A percentile compares a stretch with the other conserved stretches of the same genome.
These are phyloP conservation scores for Aspergillus spinulosporus DNA, from an alignment of 2,329 filamentous ascomycete species.

Conservation along the genomic window DNA sequence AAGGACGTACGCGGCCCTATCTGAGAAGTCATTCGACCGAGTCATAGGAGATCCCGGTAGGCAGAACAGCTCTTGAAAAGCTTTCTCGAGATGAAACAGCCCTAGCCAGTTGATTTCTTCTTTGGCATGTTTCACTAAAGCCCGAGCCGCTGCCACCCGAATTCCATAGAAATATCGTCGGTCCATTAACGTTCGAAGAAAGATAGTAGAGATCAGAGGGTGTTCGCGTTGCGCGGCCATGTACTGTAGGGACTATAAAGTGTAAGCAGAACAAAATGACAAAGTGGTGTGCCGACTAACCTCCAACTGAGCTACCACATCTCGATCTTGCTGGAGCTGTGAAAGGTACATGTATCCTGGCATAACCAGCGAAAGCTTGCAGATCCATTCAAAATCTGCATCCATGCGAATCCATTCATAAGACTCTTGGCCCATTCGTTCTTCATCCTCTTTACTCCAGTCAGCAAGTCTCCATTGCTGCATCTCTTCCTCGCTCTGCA, in stretches of 20 bases:
- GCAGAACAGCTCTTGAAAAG: constrained; percentile 87
- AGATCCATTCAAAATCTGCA: constrained; percentile 97
- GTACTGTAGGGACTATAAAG: constrained; percentile 66
- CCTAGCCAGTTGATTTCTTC: constrained; percentile 74
- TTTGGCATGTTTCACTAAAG: constrained; percentile 73
- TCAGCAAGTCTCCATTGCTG: constrained; percentile 81
- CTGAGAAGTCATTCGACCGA: constrained; percentile 84
- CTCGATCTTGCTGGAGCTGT: constrained; percentile 93
- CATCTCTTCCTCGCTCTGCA: constrained; percentile 79
- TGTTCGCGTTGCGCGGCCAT: constrained; percentile 68
- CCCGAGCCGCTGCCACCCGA: constrained; percentile 77
- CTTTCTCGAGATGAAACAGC: constrained; percentile 77
- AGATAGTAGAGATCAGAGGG: constrained; percentile 81
- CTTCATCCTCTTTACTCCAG: constrained; percentile 88
- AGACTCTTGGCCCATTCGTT: constrained; percentile 89
- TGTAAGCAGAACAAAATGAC: not conserved
- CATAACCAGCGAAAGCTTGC: constrained; percentile 77
- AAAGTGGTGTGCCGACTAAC: constrained; percentile 32
- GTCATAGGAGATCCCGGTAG: constrained; percentile 75
- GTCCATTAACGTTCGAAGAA: constrained; percentile 87
- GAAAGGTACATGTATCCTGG: constrained; percentile 97
- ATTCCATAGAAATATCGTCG: constrained; percentile 91
- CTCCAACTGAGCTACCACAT: constrained; percentile 82
- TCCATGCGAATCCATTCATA: constrained; percentile 99
- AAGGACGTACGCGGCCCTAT: constrained; percentile 80